Conservation (phyloP, 768 basidiomycete species). For the Cubamyces lactineus region DNA sequence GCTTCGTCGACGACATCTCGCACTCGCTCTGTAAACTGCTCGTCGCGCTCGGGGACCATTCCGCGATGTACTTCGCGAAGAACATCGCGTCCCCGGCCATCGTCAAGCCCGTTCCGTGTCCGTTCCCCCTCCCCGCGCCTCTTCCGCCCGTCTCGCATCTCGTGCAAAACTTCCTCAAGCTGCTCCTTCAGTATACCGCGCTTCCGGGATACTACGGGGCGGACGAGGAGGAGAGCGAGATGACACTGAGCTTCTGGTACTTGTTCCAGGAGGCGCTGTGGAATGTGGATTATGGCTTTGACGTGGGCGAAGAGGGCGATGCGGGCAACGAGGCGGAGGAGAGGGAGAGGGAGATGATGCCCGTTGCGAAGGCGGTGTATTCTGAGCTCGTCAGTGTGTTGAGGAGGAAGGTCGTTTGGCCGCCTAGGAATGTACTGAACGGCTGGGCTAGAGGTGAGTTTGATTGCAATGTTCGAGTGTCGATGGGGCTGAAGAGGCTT, state of each 20-base stretch:
- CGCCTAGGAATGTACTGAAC: constrained; percentile 44
- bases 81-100: constrained; percentile 57
- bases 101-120: constrained; percentile 32
- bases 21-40: constrained; percentile 82
- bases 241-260: constrained; percentile 89
- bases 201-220: constrained; percentile 75
- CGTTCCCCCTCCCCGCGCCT: constrained; percentile 18
- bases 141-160: constrained; percentile 32
- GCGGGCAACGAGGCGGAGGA: constrained; percentile 21
- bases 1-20: constrained; percentile 57
- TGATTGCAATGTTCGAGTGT: not conserved
- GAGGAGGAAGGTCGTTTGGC: constrained; percentile 77
- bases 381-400: constrained; percentile 73
- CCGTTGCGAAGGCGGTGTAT: constrained; percentile 75
- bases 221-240: constrained; percentile 88
- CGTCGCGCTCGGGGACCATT: constrained; percentile 84
- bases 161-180: constrained; percentile 67
- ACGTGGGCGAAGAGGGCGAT: constrained; percentile 32
- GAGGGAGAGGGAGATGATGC: constrained; percentile 45
- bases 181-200: constrained; percentile 75
- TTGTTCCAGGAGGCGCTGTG: constrained; percentile 87
- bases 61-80: constrained; percentile 72
- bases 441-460: constrained; percentile 72
- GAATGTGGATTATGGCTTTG: constrained; percentile 57
- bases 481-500: constrained; percentile 10